A percentile compares a stretch with the other conserved stretches of the same genome.
Evolutionary conservation across 1,139 yeast species (phyloP).

Genomic region (Pichia sp.): DNA sequence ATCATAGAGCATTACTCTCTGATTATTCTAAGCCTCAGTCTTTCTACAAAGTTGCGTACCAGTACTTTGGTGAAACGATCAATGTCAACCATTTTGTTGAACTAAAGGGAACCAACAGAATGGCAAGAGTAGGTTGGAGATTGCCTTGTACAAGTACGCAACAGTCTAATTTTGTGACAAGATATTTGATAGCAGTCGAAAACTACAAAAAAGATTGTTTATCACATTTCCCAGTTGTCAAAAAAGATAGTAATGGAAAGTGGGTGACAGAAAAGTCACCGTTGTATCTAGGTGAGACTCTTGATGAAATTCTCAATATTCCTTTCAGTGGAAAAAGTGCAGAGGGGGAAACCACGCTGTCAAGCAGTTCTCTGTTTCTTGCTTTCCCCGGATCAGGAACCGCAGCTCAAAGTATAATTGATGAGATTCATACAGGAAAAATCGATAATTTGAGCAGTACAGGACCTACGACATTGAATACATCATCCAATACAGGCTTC

Average conservation of each 20-base stretch:
- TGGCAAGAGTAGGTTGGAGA: neutral
- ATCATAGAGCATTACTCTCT: neutral
- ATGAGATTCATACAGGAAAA: neutral
- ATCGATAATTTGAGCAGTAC: too few relatives aligned
- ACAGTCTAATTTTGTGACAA: neutral
- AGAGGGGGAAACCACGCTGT: neutral
- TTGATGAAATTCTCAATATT: neutral
- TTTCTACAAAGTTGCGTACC: neutral
- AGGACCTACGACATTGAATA: too few relatives aligned
- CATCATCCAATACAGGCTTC: too few relatives aligned
- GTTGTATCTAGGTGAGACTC: neutral
- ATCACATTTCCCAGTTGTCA: neutral
- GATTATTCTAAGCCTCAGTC: neutral
- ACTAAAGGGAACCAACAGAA: neutral
- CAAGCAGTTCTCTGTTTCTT: too few relatives aligned
- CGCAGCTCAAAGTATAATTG: too few relatives aligned
- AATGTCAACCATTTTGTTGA: constrained; percentile 1
- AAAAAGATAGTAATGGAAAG: neutral
- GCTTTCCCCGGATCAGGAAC: too few relatives aligned
- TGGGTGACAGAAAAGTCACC: neutral
- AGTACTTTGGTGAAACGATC: neutral
- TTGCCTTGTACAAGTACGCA: neutral
- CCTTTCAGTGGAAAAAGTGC: neutral
- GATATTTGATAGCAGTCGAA: neutral
- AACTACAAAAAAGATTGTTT: neutral